Evolutionary conservation across 495 filamentous ascomycete species (phyloP), one percentile per base, ranked within the genome.

Genomic region (Annulohypoxylon nitens): DNA sequence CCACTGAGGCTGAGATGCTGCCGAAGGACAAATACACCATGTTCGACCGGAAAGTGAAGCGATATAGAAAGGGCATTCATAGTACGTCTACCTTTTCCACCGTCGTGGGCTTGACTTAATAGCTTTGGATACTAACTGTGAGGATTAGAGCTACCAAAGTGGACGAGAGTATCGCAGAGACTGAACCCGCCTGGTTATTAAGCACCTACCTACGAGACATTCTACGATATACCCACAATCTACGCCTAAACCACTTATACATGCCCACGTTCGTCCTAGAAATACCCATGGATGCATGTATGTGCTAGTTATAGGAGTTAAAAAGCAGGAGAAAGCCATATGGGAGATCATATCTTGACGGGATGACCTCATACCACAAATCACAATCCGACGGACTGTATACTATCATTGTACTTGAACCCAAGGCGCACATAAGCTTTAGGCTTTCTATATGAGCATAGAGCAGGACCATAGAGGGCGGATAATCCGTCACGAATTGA

Each of bases 11-110:
- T 80, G 94, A 98, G 86, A 99, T 99, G 96, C 80, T 97, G 79
- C 90, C 96, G 50, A 92, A 89, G 81, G 96, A 99, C 82, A 99
- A 99, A 82, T 99, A 99, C 84, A 97, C 95, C 20, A 90, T 99
- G 70, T 99, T 98, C 83, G 94, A 97, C 82, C 90, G 94, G 73
- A 98, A 97, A 81, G 95, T 91, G 85, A 97, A 93, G 90, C 89
- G 86, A 70, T 99, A 99, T 83, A 86, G 96, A 79, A 99, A 99
- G 88, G 91, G 92, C 16, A 93, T 98, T 77, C 96, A 97, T 82
- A 98, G 95, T 98, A 85, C 69, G 95, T 92, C 53, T 53, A 23
- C 51, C 25, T 0, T 18, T 61, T 39, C 39, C 58, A 54, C 20
- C 47, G 55, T 34, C 48, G 33, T 54, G 14, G 12, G 58, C 12